phyloP scores from a whole-genome alignment of 139 green algal species.

The Chlamydomonas sphaeroides region DNA sequence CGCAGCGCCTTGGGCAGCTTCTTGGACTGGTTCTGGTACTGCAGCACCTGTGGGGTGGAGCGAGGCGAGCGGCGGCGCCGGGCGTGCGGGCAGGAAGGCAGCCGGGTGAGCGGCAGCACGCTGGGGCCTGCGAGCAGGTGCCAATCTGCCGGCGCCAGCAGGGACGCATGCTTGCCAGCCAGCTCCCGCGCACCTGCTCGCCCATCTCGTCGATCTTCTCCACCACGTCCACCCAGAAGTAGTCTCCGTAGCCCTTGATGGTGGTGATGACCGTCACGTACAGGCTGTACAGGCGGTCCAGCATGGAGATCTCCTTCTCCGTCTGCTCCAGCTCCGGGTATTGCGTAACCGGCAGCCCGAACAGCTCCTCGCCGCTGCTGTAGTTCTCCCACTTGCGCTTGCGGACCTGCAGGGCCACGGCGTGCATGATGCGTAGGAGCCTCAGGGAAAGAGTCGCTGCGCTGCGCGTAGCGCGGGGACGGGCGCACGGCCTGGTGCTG shows the following conservation, averaged over 20 bases:
- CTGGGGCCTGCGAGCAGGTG: too few species aligned
- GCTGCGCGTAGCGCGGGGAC: too few species aligned
- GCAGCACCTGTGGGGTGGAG: conserved; percentile 29
- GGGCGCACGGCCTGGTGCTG: too few species aligned
- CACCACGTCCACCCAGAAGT: conserved; percentile 92
- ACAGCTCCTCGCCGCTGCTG: conserved; percentile 89
- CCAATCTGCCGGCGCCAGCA: too few species aligned
- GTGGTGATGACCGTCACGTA: conserved; percentile 93
- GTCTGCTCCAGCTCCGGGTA: conserved; percentile 92
- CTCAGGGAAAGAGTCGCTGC: too few species aligned
- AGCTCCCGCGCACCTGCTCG: conserved; percentile 74
- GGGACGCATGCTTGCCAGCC: too few species aligned
- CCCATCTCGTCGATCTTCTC: conserved; percentile 89
- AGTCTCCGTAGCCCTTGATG: conserved; percentile 88
- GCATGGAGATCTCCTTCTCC: conserved; percentile 86
- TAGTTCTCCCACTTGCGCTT: conserved; percentile 96
- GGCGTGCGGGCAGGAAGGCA: too few species aligned
- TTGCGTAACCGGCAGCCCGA: conserved; percentile 88
- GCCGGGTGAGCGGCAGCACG: too few species aligned
- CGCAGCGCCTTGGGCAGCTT: conserved; percentile 91
- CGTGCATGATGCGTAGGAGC: too few species aligned
- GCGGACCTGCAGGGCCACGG: conserved; percentile 78
- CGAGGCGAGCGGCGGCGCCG: neutral
- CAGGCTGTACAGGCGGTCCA: conserved; percentile 87
- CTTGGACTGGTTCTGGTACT: conserved; percentile 82